These are phyloP conservation scores for Tieghemiomyces parasiticus DNA, from an alignment of 192 early-diverging fungal species.

Conservation along the genomic window DNA sequence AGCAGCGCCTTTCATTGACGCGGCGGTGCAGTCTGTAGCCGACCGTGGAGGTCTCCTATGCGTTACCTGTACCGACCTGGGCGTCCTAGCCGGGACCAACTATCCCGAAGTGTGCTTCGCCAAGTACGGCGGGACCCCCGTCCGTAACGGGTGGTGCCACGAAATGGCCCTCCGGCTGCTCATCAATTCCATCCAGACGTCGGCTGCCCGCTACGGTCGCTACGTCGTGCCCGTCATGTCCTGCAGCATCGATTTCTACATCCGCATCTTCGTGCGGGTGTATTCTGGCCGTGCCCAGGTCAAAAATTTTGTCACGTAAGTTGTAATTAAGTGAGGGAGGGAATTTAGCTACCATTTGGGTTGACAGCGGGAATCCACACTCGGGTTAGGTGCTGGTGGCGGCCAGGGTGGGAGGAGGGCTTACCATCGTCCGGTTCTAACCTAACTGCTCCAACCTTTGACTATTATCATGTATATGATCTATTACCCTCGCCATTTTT, in stretches of 20 bases:
- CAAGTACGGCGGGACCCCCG: slow-evolving; percentile 90
- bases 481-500: too few species aligned
- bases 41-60: slow-evolving; percentile 87
- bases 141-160: slow-evolving; percentile 80
- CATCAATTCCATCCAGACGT: slow-evolving; percentile 63
- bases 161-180: slow-evolving; percentile 91
- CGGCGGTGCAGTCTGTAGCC: slow-evolving; percentile 74
- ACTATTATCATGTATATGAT: too few species aligned
- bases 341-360: too few species aligned
- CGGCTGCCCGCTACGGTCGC: slow-evolving; percentile 70
- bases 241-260: slow-evolving; percentile 96
- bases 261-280: slow-evolving; percentile 90
- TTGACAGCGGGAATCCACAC: too few species aligned
- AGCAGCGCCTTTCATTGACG: slow-evolving; percentile 90
- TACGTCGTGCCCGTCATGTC: slow-evolving; percentile 79
- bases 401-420: too few species aligned
- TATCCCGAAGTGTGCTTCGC: slow-evolving; percentile 74
- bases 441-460: too few species aligned
- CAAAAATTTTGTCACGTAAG: slow-evolving; percentile 70
- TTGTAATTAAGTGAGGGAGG: too few species aligned
- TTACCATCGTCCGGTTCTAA: too few species aligned
- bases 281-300: slow-evolving; percentile 50
- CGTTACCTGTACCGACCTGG: slow-evolving; percentile 97
- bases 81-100: slow-evolving; percentile 80
- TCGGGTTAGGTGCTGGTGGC: too few species aligned